Conservation (phyloP, 768 basidiomycete genomes). For the Gloeostereum incarnatum region DNA sequence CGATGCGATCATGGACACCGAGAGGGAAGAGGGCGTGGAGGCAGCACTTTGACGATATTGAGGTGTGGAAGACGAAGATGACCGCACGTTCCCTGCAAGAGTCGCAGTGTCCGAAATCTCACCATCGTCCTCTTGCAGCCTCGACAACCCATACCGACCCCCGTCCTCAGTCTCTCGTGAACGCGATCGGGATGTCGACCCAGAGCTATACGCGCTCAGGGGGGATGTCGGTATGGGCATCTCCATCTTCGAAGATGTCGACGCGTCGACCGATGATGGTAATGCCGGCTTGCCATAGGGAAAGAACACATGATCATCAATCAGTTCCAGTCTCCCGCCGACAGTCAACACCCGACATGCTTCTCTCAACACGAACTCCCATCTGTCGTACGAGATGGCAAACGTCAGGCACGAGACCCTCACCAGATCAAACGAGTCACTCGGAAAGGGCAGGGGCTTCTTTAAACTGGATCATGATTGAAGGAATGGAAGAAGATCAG, state of each 20-base stretch:
- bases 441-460: constrained; percentile 35
- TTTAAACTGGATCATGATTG: constrained; percentile 22
- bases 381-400: constrained; percentile 31
- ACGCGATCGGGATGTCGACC: constrained; percentile 8
- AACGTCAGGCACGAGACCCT: constrained; percentile 38
- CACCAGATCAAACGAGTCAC: constrained; percentile 43
- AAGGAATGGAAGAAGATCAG: background rate
- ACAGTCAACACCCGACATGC: constrained; percentile 33
- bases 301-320: constrained; percentile 42
- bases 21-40: constrained; percentile 69
- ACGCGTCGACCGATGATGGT: background rate
- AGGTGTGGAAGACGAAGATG: too few relatives aligned
- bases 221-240: constrained; percentile 9
- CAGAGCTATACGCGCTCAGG: too few relatives aligned
- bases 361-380: constrained; percentile 37
- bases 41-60: too few relatives aligned
- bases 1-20: constrained; percentile 94
- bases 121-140: constrained; percentile 9
- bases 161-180: constrained; percentile 5
- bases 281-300: constrained; percentile 19
- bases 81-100: too few relatives aligned
- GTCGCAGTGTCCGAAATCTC: constrained; percentile 7
- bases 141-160: constrained; percentile 9
- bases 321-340: constrained; percentile 42
- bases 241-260: constrained; percentile 5